These are phyloP conservation scores for Cryphonectria japonica DNA, from an alignment of 2,329 filamentous ascomycete species.

Conservation along the genomic window DNA sequence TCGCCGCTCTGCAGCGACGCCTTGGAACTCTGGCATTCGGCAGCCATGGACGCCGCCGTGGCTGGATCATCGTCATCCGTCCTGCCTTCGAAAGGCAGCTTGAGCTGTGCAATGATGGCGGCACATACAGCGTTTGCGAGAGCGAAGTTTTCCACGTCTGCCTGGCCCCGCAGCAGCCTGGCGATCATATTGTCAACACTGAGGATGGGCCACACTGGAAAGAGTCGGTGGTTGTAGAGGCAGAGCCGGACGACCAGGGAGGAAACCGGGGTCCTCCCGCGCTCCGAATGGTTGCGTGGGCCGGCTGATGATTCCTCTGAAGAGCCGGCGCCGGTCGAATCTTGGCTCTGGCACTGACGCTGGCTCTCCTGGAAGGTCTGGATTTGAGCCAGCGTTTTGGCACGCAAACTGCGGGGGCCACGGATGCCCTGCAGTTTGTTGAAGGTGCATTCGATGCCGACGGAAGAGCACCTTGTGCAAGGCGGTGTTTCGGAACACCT, in stretches of 20 bases:
- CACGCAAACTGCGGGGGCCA: slow-evolving; percentile 50
- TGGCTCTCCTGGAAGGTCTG: slow-evolving; percentile 35
- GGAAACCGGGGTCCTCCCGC: slow-evolving; percentile 28
- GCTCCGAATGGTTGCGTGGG: not conserved
- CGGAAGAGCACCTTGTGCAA: slow-evolving; percentile 49
- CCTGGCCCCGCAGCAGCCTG: slow-evolving; percentile 40
- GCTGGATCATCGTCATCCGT: slow-evolving; percentile 37
- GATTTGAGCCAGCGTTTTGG: slow-evolving; percentile 50
- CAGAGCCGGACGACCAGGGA: slow-evolving; percentile 43
- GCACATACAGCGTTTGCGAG: slow-evolving; percentile 52
- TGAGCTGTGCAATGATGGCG: slow-evolving; percentile 53
- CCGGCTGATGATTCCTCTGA: slow-evolving; percentile 6
- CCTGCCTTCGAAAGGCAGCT: slow-evolving; percentile 40
- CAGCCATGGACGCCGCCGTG: slow-evolving; percentile 40
- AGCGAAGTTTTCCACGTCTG: slow-evolving; percentile 42
- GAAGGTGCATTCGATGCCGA: slow-evolving; percentile 55
- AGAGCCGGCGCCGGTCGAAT: slow-evolving; percentile 4
- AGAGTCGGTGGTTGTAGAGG: slow-evolving; percentile 53
- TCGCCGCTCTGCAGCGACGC: slow-evolving; percentile 32
- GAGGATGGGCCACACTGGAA: slow-evolving; percentile 57
- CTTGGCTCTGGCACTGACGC: not conserved
- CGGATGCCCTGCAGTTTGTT: slow-evolving; percentile 47
- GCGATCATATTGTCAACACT: slow-evolving; percentile 48
- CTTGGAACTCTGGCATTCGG: slow-evolving; percentile 41
- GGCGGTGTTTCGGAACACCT: slow-evolving; percentile 52